These are phyloP conservation scores for Puccinia triticina DNA, from an alignment of 1,284 basidiomycete species.

Conservation along the genomic window DNA sequence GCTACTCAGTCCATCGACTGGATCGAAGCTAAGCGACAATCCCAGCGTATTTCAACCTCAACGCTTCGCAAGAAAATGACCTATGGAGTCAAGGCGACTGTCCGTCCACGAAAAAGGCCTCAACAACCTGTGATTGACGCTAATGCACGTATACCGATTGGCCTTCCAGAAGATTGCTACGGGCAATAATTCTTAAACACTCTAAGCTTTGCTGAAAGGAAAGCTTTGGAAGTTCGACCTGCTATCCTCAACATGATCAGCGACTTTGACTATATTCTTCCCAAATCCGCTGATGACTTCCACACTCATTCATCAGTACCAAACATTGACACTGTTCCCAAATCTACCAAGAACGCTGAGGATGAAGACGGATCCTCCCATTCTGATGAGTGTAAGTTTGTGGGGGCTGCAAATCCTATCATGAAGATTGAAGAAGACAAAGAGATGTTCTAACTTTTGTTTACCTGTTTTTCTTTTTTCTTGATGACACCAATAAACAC, in stretches of 20 bases:
- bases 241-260: slow-evolving; percentile 8
- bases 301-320: neutral
- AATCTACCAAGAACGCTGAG: neutral
- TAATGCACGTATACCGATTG: slow-evolving; percentile 29
- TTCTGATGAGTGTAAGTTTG: neutral
- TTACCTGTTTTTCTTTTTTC: neutral
- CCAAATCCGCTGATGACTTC: neutral
- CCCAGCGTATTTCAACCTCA: slow-evolving; percentile 4
- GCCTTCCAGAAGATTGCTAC: slow-evolving; percentile 39
- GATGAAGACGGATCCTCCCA: neutral
- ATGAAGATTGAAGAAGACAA: slow-evolving; percentile 26
- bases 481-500: neutral
- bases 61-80: neutral
- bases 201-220: slow-evolving; percentile 19
- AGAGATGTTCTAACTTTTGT: slow-evolving; percentile 1
- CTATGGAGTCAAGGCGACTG: neutral
- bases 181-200: neutral
- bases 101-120: slow-evolving; percentile 25
- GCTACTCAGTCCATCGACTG: slow-evolving; percentile 40
- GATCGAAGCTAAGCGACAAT: slow-evolving; percentile 16
- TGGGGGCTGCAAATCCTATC: neutral
- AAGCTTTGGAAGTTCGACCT: neutral
- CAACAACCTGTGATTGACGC: neutral
- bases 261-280: slow-evolving; percentile 16
- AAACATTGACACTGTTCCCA: neutral